These are phyloP conservation scores for Leptomonas pyrrhocoris DNA, from an alignment of 208 protist species.

Conservation along the genomic window DNA sequence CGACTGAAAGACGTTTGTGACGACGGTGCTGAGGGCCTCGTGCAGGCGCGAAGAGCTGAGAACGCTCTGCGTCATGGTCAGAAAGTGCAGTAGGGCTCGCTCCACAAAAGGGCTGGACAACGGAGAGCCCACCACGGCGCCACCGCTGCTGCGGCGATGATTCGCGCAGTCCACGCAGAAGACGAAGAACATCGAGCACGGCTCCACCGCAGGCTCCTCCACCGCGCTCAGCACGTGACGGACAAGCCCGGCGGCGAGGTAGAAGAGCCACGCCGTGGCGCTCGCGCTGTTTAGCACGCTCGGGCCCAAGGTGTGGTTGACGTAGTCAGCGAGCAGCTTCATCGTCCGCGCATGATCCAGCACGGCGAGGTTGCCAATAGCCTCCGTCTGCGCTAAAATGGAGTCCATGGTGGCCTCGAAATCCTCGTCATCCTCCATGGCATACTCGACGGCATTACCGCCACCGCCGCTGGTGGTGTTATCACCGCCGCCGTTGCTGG, in stretches of 20 bases:
- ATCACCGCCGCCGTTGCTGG: constrained; percentile 1
- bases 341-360: constrained; percentile 54
- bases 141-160: constrained; percentile 40
- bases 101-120: constrained; percentile 68
- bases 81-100: constrained; percentile 68
- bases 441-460: constrained; percentile 21
- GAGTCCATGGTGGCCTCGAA: constrained; percentile 54
- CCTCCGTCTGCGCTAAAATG: constrained; percentile 59
- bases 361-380: constrained; percentile 50
- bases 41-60: constrained; percentile 58
- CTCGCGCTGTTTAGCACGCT: constrained; percentile 55
- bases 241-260: constrained; percentile 61
- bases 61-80: constrained; percentile 64
- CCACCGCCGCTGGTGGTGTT: constrained; percentile 6
- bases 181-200: constrained; percentile 61
- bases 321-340: constrained; percentile 52
- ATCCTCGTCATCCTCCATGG: constrained; percentile 42
- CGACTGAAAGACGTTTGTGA: constrained; percentile 76
- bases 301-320: constrained; percentile 51
- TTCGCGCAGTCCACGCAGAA: constrained; percentile 75
- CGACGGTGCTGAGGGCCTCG: constrained; percentile 45
- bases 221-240: constrained; percentile 54
- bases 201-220: constrained; percentile 45
- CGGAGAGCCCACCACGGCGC: constrained; percentile 15
- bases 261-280: constrained; percentile 84